Evolutionary conservation across 2,329 filamentous ascomycete genomes (phyloP), one percentile per base, ranked within the genome.

Genomic region (Chaetomiaceae sp.): DNA sequence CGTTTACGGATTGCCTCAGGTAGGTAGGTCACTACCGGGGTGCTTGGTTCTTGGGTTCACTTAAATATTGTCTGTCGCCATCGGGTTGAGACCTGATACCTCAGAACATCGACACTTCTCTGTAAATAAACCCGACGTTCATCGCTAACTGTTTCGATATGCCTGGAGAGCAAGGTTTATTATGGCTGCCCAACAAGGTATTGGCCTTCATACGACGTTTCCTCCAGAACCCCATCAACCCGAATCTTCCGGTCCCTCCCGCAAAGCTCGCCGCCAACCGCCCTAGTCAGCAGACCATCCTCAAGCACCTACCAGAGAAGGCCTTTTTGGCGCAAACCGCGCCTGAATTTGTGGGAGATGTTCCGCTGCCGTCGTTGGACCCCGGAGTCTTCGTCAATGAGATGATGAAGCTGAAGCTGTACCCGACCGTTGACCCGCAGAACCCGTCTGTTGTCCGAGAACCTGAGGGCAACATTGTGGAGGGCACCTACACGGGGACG

Each of bases 331-430:
- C 55, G 5, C 34, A 60, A 20, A 6, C 58, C 11, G 55, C 56
- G 6, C 61, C 61, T 7, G 44, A 56, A 20, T 40, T 42, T 0
- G 61, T 69, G 40, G 38, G 51, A 4, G 62, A 69, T 43, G 60
- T 62, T 5, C 56, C 64, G 2, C 59, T 69, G n/a, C 40, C 57
- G 0, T 68, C 67, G 2, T 67, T 68, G 27, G 67, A 70, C 33
- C 66, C 67, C 0, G 68, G 67, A 2, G 62, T 70, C 18, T 65
- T 69, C 43, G 64, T 67, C 52, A 62, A 61, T 29, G 65, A 68
- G 55, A 54, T 69, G 13, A 40, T 69, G 6, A 64, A 61, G 32
- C 37, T 66, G 47, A 63, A 63, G 46, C 59, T 69, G 42, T 67
- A 64, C 21, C 47, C 61, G 4, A 61, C 56, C 21, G 41, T 65